Evolutionary conservation across 2,329 filamentous ascomycete species (phyloP), one percentile per base, ranked within the genome.

Genomic region (Xylaria sp.): DNA sequence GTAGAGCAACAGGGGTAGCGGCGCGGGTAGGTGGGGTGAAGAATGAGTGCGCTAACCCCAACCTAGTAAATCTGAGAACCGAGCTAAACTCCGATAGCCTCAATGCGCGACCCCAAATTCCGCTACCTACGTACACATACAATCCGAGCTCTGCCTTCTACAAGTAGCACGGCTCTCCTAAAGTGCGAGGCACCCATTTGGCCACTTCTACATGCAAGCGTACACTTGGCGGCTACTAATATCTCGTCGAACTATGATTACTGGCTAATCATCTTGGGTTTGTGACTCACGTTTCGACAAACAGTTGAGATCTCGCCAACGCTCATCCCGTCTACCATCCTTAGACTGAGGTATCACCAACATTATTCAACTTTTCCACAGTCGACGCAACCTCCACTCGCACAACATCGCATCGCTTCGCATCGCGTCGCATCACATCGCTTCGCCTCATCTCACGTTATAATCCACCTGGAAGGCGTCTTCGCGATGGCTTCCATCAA

Each of bases 401-500:
- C 53, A 34, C 12, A n/a, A 30, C 8, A 21, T 27, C 17, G 19
- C 56, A 60, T 51, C 24, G 34, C 24, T 19, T 53, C 24, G 34
- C 42, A 32, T 27, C 4, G 24, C 4, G 34, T 45, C n/a, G 42
- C 57, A 17, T 36, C 47, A 12, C 32, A 32, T 36, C 17, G 42
- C 51, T 12, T 24, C 39, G 9, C 30, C 42, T 60, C 6, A n/a
- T 30, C 39, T 42, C 9, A 7, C 32, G 17, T 51, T 36, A 12
- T 34, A 17, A 17, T 8, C 14, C 34, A 51, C 24, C 6, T 4
- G 8, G 30, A 42, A 51, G 34, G 5, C 12, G 55, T 24, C 42
- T 51, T 17, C 69, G 68, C 57, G 39, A 78, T 78, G 76, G 64
- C 75, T 42, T 72, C 74, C 42, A 70, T 70, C 54, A 75, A 75